phyloP scores from a whole-genome alignment of 2,329 filamentous ascomycete genomes.

The Penicillium concentricum region DNA sequence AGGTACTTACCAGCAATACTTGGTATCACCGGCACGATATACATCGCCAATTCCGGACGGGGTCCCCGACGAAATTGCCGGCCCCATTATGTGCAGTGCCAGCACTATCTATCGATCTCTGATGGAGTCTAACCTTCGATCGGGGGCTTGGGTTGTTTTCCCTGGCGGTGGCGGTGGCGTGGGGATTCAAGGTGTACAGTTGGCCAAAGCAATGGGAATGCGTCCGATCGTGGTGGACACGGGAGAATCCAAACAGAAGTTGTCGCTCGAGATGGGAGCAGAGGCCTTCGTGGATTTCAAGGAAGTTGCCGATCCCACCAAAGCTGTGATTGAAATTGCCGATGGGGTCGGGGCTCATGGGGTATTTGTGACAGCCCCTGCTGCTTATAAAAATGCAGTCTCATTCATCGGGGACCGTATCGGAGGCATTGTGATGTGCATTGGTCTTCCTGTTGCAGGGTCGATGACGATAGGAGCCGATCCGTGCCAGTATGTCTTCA shows the following conservation, averaged over 20 bases:
- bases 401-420: constrained; percentile 42
- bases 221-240: constrained; percentile 57
- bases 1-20: constrained; percentile 61
- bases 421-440: constrained; percentile 55
- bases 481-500: constrained; percentile 27
- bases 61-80: constrained; percentile 56
- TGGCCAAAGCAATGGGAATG: constrained; percentile 57
- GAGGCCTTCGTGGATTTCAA: constrained; percentile 59
- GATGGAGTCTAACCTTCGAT: constrained; percentile 49
- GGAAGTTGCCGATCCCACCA: constrained; percentile 33
- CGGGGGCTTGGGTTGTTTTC: constrained; percentile 53
- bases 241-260: constrained; percentile 47
- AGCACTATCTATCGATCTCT: constrained; percentile 60
- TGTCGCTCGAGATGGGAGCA: constrained; percentile 52
- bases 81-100: constrained; percentile 60
- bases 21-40: constrained; percentile 56
- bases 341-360: constrained; percentile 51
- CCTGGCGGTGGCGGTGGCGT: constrained; percentile 52
- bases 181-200: constrained; percentile 58
- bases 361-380: constrained; percentile 42
- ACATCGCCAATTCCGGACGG: constrained; percentile 57
- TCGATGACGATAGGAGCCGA: constrained; percentile 25
- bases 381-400: constrained; percentile 44
- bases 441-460: constrained; percentile 38
- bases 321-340: constrained; percentile 47